A percentile compares a stretch with the other conserved stretches of the same genome.
phyloP scores from a whole-genome alignment of 495 filamentous ascomycete species.

The Sordaria brevicollis region DNA sequence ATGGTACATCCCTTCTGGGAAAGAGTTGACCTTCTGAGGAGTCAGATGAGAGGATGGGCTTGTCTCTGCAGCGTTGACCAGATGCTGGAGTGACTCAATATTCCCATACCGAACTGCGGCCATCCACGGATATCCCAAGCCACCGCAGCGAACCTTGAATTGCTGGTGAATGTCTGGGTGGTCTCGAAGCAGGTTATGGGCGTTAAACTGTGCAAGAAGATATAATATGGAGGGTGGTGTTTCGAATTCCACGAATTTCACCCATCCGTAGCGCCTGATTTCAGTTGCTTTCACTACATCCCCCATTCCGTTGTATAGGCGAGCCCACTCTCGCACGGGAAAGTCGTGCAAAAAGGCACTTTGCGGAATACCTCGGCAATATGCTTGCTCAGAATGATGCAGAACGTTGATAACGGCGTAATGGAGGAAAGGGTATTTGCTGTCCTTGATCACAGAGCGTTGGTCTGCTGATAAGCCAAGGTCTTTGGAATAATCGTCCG shows the following conservation, averaged over 20 bases:
- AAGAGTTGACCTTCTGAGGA: neutral
- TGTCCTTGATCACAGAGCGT: neutral
- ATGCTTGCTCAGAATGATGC: neutral
- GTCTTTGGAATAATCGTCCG: neutral
- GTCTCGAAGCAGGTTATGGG: neutral
- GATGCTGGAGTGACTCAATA: neutral
- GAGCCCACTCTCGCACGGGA: neutral
- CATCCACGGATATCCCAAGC: neutral
- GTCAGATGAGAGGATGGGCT: neutral
- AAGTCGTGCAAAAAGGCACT: neutral
- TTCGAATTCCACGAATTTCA: neutral
- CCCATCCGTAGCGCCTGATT: too few species aligned
- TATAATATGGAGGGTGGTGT: neutral
- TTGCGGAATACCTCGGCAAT: neutral
- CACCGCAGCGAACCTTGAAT: neutral
- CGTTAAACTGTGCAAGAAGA: neutral
- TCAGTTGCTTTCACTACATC: too few species aligned
- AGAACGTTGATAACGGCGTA: neutral
- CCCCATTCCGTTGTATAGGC: neutral
- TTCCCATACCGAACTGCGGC: rapidly evolving
- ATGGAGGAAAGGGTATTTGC: neutral
- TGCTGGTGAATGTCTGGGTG: neutral
- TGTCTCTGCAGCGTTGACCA: neutral
- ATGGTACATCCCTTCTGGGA: neutral
- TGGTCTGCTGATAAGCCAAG: neutral